Evolutionary conservation across 345 rosid genomes (phyloP).

Genomic region (Erodium maritimum): DNA sequence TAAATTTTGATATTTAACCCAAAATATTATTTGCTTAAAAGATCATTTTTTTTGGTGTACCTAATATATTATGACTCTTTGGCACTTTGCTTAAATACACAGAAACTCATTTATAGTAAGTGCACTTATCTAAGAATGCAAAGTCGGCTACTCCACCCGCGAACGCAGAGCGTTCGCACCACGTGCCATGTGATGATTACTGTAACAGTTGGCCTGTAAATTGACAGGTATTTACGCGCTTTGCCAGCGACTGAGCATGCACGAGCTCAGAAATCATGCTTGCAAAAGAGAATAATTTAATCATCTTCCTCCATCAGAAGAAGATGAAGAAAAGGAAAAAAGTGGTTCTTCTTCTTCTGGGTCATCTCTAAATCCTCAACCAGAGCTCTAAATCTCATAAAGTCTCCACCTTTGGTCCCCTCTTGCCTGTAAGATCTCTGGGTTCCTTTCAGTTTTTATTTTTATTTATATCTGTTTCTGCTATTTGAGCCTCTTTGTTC

Average conservation of each 20-base stretch:
- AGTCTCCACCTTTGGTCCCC: slow-evolving; percentile 5
- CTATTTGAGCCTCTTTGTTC: slow-evolving; percentile 1
- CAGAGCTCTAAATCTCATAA: slow-evolving; percentile 3
- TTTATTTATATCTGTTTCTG: background rate
- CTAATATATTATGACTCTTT: no score
- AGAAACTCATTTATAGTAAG: no score
- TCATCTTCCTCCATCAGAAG: background rate
- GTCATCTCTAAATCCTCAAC: slow-evolving; percentile 6
- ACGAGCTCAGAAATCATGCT: background rate
- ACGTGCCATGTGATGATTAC: no score
- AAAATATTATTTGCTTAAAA: no score
- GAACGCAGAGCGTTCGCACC: no score
- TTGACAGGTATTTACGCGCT: background rate
- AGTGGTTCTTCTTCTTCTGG: slow-evolving; percentile 1
- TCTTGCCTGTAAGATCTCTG: slow-evolving; percentile 4
- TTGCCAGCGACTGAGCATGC: background rate
- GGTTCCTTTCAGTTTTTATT: background rate
- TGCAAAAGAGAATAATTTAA: background rate
- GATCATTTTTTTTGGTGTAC: no score
- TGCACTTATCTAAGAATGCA: no score
- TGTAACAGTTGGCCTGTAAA: background rate
- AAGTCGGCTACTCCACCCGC: no score
- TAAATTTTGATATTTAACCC: no score
- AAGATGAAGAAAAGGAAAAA: background rate
- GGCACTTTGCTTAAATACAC: no score